phyloP scores from a whole-genome alignment of 345 rosid genomes.

The Aquilaria malaccensis region DNA sequence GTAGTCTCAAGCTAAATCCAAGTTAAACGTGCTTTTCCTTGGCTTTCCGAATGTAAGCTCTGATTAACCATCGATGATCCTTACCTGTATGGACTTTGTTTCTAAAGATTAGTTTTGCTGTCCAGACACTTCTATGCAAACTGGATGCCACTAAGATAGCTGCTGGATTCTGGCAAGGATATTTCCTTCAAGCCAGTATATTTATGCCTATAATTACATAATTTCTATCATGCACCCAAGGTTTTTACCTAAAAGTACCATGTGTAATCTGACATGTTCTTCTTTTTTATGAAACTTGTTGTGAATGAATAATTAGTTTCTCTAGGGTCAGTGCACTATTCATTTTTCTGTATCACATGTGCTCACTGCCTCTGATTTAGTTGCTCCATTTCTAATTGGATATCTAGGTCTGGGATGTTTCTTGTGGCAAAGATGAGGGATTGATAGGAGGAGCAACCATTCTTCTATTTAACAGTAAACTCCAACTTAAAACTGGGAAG shows the following conservation, averaged over 20 bases:
- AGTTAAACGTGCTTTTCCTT: background rate
- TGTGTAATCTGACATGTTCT: background rate
- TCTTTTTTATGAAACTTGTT: background rate
- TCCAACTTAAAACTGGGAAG: slow-evolving; percentile 90
- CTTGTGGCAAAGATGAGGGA: slow-evolving; percentile 77
- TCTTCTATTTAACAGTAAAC: slow-evolving; percentile 80
- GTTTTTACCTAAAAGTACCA: no score
- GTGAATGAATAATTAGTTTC: background rate
- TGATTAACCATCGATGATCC: background rate
- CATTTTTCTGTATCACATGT: no score
- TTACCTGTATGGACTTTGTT: background rate
- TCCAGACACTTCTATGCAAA: background rate
- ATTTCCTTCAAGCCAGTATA: no score
- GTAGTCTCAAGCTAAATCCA: no score
- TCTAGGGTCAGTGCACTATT: no score
- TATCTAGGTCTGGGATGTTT: slow-evolving; percentile 88
- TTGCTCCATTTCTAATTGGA: background rate
- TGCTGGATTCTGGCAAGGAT: no score
- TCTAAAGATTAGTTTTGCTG: background rate
- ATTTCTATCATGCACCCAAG: no score
- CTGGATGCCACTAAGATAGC: background rate
- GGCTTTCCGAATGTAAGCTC: background rate
- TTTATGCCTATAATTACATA: no score
- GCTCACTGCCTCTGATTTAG: no score
- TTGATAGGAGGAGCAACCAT: slow-evolving; percentile 89